A percentile compares a stretch with the other conserved stretches of the same genome.
Evolutionary conservation across 2,329 filamentous ascomycete species (phyloP).

Genomic region (Botryotinia calthae): DNA sequence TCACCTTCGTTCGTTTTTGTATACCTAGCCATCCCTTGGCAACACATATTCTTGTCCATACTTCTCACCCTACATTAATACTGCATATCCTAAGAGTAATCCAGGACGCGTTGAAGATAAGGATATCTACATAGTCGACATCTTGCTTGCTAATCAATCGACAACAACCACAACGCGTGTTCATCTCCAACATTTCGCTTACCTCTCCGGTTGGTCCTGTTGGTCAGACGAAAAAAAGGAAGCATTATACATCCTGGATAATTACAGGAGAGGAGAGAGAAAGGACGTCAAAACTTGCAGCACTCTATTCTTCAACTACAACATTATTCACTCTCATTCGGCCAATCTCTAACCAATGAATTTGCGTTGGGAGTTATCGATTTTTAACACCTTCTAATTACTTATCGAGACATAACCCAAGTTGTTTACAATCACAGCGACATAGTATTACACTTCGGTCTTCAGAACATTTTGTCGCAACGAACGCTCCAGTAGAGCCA

Average conservation of each 20-base stretch:
- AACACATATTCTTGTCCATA: neutral
- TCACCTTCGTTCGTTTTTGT: constrained; percentile 1
- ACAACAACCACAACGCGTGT: constrained; percentile 10
- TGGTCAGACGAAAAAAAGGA: constrained; percentile 9
- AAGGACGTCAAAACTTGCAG: neutral
- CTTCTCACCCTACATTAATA: neutral
- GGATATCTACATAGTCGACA: neutral
- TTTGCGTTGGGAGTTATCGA: neutral
- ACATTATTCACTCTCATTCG: constrained; percentile 14
- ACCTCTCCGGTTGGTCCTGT: constrained; percentile 6
- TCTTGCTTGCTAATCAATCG: neutral
- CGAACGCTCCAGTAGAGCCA: constrained; percentile 41
- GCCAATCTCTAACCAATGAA: constrained; percentile 6
- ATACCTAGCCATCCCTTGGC: neutral
- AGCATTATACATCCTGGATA: constrained; percentile 9
- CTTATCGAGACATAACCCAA: neutral
- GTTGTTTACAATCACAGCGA: constrained; percentile 5
- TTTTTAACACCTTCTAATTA: constrained; percentile 1
- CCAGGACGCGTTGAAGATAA: neutral
- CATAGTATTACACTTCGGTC: neutral
- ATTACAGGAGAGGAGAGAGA: neutral
- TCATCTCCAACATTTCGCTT: constrained; percentile 11
- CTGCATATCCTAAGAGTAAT: neutral
- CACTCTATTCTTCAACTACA: neutral
- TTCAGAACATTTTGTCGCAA: constrained; percentile 36